Evolutionary conservation across 2,329 filamentous ascomycete species (phyloP), one percentile per base, ranked within the genome.

Genomic region (Elsinoe australis): DNA sequence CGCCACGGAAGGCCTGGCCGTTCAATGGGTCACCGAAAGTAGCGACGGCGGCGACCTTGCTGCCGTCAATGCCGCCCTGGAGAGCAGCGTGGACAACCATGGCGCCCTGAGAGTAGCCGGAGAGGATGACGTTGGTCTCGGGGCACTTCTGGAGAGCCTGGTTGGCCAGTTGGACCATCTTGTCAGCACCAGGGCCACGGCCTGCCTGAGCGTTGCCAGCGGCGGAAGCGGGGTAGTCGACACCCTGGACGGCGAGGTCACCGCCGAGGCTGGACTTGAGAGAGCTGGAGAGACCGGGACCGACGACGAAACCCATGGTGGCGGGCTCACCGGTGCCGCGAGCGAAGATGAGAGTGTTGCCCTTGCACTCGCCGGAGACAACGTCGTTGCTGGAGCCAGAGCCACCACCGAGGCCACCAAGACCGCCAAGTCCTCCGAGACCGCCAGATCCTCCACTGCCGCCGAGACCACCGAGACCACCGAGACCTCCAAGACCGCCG

Each of bases 261-360:
- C 53, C 54, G 19, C 55, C 56, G 3, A 54, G 50, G 22, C 42
- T 44, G 5, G 42, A 46, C 6, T 35, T 49, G 5, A 59, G 54
- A 12, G 51, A 54, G 14, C 19, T 52, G 9, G 51, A 49, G 8
- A 59, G 51, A 44, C 51, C 52, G 29, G 56, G 55, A 12, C 75
- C 75, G 1, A 69, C 65, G 3, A 71, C 50, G 15, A 59, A 60
- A 10, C 75, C 76, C 47, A 79, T 71, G 52, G 75, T 78, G 29
- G 73, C 74, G 0, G 52, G 29, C 56, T 78, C 73, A 3, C 67
- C 70, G 5, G 75, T 78, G 7, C 76, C 76, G n/a, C 76, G 71
- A n/a, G 75, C 75, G 53, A 75, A 79, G 54, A 79, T 70, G 41
- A 78, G 61, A 2, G 74, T 78, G 52, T 75, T 67, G 18, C 64